A percentile compares a stretch with the other conserved stretches of the same genome.
phyloP scores from a whole-genome alignment of 192 early-diverging fungal species.

The Mortierella alpina region DNA sequence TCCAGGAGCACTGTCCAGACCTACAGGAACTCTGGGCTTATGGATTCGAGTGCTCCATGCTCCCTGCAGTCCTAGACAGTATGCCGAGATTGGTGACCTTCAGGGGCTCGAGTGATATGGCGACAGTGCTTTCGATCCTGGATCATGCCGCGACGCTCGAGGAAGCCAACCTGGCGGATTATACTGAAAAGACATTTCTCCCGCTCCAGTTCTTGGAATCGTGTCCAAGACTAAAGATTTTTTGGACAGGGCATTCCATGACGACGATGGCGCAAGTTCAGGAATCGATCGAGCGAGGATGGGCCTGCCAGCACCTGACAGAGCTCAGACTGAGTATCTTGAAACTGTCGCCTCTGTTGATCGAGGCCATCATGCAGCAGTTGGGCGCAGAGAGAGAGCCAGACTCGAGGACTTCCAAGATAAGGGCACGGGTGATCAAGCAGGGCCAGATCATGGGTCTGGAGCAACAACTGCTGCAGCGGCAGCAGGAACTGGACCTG shows the following conservation, averaged over 20 bases:
- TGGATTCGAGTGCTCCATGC: conserved; percentile 48
- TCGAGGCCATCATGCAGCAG: conserved; percentile 31
- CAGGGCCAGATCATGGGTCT: neutral
- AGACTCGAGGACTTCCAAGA: neutral
- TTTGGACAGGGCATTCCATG: conserved; percentile 7
- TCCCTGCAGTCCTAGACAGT: conserved; percentile 13
- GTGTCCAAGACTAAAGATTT: conserved; percentile 11
- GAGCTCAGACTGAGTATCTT: conserved; percentile 28
- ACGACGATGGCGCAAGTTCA: conserved; percentile 24
- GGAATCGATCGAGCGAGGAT: conserved; percentile 21
- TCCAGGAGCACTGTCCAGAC: conserved; percentile 9
- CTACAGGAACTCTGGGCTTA: conserved; percentile 17
- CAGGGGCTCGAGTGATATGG: conserved; percentile 23
- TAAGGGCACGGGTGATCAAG: neutral
- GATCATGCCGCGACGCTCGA: conserved; percentile 20
- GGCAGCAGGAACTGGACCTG: neutral
- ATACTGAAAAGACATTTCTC: conserved; percentile 13
- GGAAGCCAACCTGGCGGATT: conserved; percentile 29
- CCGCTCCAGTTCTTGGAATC: conserved; percentile 28
- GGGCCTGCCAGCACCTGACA: conserved; percentile 19
- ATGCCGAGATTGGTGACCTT: neutral
- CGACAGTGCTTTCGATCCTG: conserved; percentile 23
- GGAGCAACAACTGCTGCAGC: neutral
- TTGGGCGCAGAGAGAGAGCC: conserved; percentile 10
- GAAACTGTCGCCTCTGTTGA: conserved; percentile 17